phyloP scores from a whole-genome alignment of 306 rosid species.

The Cyclanthera cordifolia region DNA sequence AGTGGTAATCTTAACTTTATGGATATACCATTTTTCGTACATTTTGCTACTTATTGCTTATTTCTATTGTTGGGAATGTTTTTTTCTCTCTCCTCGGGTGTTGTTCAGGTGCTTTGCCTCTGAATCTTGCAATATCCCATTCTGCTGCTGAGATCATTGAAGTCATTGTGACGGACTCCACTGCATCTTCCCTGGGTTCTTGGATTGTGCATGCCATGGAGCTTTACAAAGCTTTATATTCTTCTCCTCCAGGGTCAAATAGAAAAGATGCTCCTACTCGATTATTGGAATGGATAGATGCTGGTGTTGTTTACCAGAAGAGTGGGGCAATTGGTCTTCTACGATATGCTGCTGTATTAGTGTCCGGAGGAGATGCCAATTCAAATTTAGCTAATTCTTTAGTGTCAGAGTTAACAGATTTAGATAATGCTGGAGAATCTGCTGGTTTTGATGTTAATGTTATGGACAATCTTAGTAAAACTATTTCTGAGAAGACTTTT shows the following conservation, averaged over 20 bases:
- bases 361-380: constrained; percentile 95
- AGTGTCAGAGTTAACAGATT: constrained; percentile 81
- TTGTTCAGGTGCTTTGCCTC: constrained; percentile 67
- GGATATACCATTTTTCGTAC: background rate
- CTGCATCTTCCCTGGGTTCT: constrained; percentile 67
- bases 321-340: constrained; percentile 83
- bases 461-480: constrained; percentile 85
- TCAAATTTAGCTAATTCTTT: constrained; percentile 54
- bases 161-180: constrained; percentile 84
- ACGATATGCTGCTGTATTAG: constrained; percentile 83
- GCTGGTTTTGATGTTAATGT: constrained; percentile 76
- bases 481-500: constrained; percentile 79
- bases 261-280: constrained; percentile 95
- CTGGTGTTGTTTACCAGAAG: constrained; percentile 81
- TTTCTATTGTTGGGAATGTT: background rate
- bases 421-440: constrained; percentile 70
- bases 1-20: constrained; percentile 36
- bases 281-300: constrained; percentile 94
- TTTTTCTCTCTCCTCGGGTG: background rate
- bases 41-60: background rate
- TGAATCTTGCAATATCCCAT: constrained; percentile 80
- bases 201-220: constrained; percentile 92
- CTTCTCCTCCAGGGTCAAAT: constrained; percentile 87
- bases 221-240: constrained; percentile 74
- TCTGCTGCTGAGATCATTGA: constrained; percentile 97